Conservation (phyloP, 2,329 filamentous ascomycete genomes). For the Epichloe hybrida region DNA sequence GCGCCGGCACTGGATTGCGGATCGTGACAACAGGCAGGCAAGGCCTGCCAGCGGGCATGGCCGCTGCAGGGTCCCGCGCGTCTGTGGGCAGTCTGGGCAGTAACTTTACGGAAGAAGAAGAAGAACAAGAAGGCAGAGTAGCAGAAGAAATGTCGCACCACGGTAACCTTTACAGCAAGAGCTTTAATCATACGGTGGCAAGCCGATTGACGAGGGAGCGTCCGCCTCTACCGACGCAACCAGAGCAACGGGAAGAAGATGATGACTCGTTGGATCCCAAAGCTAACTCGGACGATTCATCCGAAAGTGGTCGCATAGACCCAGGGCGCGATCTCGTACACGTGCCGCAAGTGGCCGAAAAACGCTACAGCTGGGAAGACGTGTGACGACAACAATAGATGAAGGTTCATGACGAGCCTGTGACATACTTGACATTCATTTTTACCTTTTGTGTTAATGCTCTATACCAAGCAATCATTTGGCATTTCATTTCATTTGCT, state of each 20-base stretch:
- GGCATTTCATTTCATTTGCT: conserved; percentile 3
- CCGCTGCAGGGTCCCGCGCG: conserved; percentile 6
- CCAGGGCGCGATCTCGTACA: conserved; percentile 32
- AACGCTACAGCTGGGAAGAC: conserved; percentile 39
- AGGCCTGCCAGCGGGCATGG: conserved; percentile 1
- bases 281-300: neutral
- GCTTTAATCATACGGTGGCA: neutral
- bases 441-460: neutral
- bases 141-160: conserved; percentile 16
- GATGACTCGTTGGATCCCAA: neutral
- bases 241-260: neutral
- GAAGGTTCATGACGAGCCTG: neutral
- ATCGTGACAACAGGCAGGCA: conserved; percentile 3
- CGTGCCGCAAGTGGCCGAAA: conserved; percentile 35
- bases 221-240: neutral
- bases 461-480: conserved; percentile 1
- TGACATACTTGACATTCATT: neutral
- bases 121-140: conserved; percentile 35
- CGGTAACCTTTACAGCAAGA: conserved; percentile 6
- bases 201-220: neutral
- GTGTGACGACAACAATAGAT: conserved; percentile 9
- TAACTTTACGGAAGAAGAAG: conserved; percentile 43
- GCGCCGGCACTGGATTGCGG: conserved; percentile 4
- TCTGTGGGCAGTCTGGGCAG: conserved; percentile 34
- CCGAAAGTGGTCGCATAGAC: conserved; percentile 25